Conservation (phyloP, 2,329 filamentous ascomycete genomes). For the Macrophomina tecta region DNA sequence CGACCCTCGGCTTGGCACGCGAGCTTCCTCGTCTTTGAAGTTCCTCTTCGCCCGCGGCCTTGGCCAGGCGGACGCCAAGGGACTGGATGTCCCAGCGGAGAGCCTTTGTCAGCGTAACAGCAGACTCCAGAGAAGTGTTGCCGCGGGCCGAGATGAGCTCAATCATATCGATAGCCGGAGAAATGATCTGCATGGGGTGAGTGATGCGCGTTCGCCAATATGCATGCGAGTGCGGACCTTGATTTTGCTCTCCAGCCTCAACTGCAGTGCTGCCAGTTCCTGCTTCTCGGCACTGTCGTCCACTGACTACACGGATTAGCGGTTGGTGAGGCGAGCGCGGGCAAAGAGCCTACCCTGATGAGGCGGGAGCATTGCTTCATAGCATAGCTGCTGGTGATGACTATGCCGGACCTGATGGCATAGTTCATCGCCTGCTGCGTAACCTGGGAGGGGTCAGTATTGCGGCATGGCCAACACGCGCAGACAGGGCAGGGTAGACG, state of each 20-base stretch:
- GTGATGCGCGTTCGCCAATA: neutral
- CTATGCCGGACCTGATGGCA: slow-evolving; percentile 83
- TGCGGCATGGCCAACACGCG: neutral
- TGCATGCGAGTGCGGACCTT: slow-evolving; percentile 58
- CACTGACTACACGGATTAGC: slow-evolving; percentile 31
- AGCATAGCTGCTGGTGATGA: slow-evolving; percentile 85
- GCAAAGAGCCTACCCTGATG: slow-evolving; percentile 61
- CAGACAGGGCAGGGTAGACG: neutral
- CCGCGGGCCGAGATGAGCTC: slow-evolving; percentile 81
- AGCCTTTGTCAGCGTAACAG: slow-evolving; percentile 79
- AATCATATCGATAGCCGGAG: slow-evolving; percentile 89
- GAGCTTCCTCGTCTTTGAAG: slow-evolving; percentile 50
- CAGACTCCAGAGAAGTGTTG: slow-evolving; percentile 84
- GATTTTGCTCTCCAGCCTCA: slow-evolving; percentile 83
- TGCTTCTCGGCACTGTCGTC: slow-evolving; percentile 57
- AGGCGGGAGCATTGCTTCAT: slow-evolving; percentile 80
- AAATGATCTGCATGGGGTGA: slow-evolving; percentile 69
- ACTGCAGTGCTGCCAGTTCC: slow-evolving; percentile 75
- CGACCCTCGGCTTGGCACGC: slow-evolving; percentile 57
- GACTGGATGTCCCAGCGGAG: slow-evolving; percentile 83
- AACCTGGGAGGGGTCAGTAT: slow-evolving; percentile 50
- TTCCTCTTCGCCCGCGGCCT: slow-evolving; percentile 70
- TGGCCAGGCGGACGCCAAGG: slow-evolving; percentile 76
- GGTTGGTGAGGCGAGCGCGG: slow-evolving; percentile 22
- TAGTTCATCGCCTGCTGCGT: slow-evolving; percentile 88